phyloP scores from a whole-genome alignment of 2,329 filamentous ascomycete genomes.

The Camillea tinctor region DNA sequence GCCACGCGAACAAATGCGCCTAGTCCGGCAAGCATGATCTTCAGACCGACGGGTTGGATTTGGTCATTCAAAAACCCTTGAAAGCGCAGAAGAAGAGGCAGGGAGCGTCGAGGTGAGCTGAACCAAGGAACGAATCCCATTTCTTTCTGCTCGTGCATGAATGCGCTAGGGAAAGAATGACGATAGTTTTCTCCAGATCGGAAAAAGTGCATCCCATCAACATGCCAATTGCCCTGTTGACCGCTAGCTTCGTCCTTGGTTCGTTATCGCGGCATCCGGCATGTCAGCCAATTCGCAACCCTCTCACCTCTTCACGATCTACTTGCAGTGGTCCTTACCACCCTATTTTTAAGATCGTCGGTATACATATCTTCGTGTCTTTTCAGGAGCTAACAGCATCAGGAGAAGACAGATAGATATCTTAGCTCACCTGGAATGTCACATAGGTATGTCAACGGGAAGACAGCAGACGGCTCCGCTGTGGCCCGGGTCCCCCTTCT shows the following conservation, averaged over 20 bases:
- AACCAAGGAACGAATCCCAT: neutral
- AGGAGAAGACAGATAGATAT: neutral
- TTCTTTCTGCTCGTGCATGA: neutral
- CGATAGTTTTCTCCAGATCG: neutral
- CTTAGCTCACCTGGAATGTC: neutral
- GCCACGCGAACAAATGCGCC: neutral
- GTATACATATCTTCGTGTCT: neutral
- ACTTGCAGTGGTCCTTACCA: neutral
- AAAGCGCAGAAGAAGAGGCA: neutral
- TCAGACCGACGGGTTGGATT: neutral
- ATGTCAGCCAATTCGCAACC: neutral
- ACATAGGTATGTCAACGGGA: neutral
- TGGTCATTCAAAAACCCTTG: neutral
- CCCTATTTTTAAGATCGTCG: neutral
- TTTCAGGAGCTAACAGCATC: neutral
- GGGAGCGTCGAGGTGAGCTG: neutral
- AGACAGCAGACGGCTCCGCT: neutral
- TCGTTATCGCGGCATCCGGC: neutral
- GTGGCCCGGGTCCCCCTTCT: neutral
- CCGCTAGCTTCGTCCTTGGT: neutral
- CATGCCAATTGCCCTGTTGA: neutral
- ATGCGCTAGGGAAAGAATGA: neutral
- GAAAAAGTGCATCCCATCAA: neutral
- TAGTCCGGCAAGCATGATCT: neutral
- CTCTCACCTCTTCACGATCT: neutral